Conservation (phyloP, 2,329 filamentous ascomycete species). For the Ambrosiella cleistominuta region DNA sequence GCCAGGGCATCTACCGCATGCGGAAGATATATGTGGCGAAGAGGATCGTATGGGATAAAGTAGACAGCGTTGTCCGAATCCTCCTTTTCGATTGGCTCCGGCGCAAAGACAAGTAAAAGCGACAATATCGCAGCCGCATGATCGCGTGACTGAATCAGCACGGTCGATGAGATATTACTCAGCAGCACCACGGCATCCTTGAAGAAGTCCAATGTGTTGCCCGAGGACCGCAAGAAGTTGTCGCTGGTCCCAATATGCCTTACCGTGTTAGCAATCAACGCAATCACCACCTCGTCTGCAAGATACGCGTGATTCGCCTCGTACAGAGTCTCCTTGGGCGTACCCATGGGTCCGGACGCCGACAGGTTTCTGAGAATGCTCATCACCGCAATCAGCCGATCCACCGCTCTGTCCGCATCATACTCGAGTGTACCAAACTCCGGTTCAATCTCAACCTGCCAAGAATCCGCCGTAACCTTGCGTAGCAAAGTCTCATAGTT, state of each 20-base stretch:
- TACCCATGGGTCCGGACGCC: constrained; percentile 22
- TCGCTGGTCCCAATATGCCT: constrained; percentile 77
- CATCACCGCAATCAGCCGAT: constrained; percentile 75
- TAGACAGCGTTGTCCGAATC: constrained; percentile 39
- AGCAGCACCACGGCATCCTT: constrained; percentile 82
- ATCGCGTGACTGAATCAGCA: constrained; percentile 71
- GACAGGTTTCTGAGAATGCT: constrained; percentile 87
- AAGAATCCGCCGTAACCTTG: constrained; percentile 56
- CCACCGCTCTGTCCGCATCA: constrained; percentile 69
- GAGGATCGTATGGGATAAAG: constrained; percentile 67
- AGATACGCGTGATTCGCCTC: constrained; percentile 29
- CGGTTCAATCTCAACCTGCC: constrained; percentile 52
- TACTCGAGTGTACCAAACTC: constrained; percentile 62
- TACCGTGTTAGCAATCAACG: constrained; percentile 68
- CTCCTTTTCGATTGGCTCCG: constrained; percentile 49
- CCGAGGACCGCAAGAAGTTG: constrained; percentile 63
- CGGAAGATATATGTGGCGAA: constrained; percentile 71
- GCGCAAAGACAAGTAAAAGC: constrained; percentile 81
- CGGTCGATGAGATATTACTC: constrained; percentile 67
- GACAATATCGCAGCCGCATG: constrained; percentile 75
- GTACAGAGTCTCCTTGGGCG: not conserved
- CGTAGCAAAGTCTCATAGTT: constrained; percentile 79
- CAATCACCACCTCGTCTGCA: constrained; percentile 60
- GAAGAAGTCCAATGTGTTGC: constrained; percentile 89
- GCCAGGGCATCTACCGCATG: constrained; percentile 79